phyloP scores from a whole-genome alignment of 1,139 yeast species.

The Nakaseomyces sp. region DNA sequence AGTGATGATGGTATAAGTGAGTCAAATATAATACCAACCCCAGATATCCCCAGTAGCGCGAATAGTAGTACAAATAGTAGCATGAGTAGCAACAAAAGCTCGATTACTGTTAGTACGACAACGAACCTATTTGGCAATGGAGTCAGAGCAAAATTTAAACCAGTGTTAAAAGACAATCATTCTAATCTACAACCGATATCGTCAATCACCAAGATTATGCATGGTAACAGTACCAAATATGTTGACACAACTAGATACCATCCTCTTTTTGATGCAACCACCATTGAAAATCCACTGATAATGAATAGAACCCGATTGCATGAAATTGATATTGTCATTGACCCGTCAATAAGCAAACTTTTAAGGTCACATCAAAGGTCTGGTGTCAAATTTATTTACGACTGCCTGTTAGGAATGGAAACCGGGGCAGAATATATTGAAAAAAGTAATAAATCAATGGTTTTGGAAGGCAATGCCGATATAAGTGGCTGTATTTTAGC shows the following conservation, averaged over 20 bases:
- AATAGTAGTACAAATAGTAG: not conserved
- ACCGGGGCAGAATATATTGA: conserved; percentile 15
- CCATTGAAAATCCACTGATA: conserved; percentile 37
- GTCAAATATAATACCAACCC: not conserved
- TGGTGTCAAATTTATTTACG: conserved; percentile 73
- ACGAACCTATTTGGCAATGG: conserved; percentile 1
- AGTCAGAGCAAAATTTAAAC: conserved; percentile 2
- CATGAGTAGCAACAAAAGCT: not conserved
- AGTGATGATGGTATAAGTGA: not conserved
- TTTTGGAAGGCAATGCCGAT: conserved; percentile 35
- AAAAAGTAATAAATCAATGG: conserved; percentile 10
- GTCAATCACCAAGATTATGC: not conserved
- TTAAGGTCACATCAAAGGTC: conserved; percentile 79
- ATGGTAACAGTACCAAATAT: not conserved
- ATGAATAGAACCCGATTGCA: conserved; percentile 36
- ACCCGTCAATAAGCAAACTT: conserved; percentile 47
- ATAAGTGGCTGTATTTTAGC: conserved; percentile 74
- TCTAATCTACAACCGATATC: not conserved
- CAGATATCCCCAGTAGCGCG: not conserved
- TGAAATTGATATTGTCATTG: conserved; percentile 57
- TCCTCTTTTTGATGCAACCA: conserved; percentile 37
- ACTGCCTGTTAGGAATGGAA: conserved; percentile 65
- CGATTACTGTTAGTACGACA: not conserved
- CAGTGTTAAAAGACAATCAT: not conserved
- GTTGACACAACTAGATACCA: conserved; percentile 11